phyloP scores from a whole-genome alignment of 495 filamentous ascomycete genomes.

The Penicillium paxilli region DNA sequence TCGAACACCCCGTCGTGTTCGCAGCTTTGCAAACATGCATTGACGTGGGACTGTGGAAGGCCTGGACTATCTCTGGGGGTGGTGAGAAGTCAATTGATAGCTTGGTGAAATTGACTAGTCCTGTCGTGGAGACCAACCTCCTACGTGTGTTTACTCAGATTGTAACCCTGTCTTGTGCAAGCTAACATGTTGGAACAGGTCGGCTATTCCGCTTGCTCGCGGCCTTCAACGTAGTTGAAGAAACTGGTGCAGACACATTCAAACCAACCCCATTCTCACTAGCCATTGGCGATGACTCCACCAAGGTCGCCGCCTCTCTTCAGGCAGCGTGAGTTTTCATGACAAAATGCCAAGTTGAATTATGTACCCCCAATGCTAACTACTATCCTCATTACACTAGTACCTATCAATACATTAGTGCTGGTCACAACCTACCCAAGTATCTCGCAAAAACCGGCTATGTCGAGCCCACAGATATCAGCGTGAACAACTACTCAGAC shows the following conservation, averaged over 20 bases:
- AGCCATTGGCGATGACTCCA: constrained; percentile 34
- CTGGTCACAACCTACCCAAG: constrained; percentile 26
- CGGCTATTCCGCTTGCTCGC: constrained; percentile 43
- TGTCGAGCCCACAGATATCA: constrained; percentile 32
- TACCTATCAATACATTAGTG: constrained; percentile 26
- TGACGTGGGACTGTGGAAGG: constrained; percentile 26
- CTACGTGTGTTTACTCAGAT: constrained; percentile 14
- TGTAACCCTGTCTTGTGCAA: neutral
- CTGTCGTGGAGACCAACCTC: constrained; percentile 23
- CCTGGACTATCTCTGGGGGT: constrained; percentile 24
- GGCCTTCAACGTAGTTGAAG: constrained; percentile 36
- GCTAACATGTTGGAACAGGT: constrained; percentile 18
- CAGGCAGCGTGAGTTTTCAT: constrained; percentile 38
- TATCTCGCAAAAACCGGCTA: constrained; percentile 42
- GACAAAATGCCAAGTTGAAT: too few relatives aligned
- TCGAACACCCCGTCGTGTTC: constrained; percentile 30
- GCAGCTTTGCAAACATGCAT: constrained; percentile 31
- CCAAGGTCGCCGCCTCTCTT: constrained; percentile 34
- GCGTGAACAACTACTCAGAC: constrained; percentile 29
- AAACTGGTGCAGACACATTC: constrained; percentile 34
- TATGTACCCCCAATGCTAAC: too few relatives aligned
- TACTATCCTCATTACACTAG: neutral
- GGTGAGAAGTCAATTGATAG: constrained; percentile 26
- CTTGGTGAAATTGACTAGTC: constrained; percentile 18
- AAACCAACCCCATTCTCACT: constrained; percentile 36